phyloP scores from a whole-genome alignment of 73 alveolate genomes.

The Urostyla sp. region DNA sequence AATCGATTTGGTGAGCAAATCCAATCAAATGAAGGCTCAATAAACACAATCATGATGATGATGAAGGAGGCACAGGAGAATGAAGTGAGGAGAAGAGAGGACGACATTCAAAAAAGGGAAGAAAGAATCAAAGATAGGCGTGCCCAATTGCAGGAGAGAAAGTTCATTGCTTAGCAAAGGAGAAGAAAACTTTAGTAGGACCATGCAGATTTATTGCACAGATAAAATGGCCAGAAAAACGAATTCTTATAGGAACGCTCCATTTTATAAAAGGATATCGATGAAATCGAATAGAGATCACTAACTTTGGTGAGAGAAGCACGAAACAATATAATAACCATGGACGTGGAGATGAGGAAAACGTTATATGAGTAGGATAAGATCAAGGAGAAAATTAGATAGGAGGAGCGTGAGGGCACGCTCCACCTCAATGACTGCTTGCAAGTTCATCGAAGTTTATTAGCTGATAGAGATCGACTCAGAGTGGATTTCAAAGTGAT shows the following conservation, averaged over 20 bases:
- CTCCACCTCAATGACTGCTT: neutral
- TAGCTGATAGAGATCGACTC: conserved; percentile 7
- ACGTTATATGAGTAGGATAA: conserved; percentile 16
- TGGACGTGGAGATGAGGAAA: conserved; percentile 33
- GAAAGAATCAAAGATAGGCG: neutral
- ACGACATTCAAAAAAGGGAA: neutral
- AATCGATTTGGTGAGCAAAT: conserved; percentile 26
- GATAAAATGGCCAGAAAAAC: neutral
- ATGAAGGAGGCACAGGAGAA: conserved; percentile 6
- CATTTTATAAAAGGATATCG: conserved; percentile 2
- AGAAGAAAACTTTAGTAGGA: conserved; percentile 9
- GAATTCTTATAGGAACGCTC: conserved; percentile 5
- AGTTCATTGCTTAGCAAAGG: neutral
- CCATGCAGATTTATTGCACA: conserved; percentile 12
- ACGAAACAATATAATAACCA: neutral
- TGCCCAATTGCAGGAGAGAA: neutral
- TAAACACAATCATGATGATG: neutral
- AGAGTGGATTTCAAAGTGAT: neutral
- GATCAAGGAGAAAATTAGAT: neutral
- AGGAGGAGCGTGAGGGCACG: neutral
- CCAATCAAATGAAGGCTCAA: conserved; percentile 1
- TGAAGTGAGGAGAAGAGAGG: conserved; percentile 49
- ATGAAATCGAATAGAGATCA: conserved; percentile 29
- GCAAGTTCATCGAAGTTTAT: neutral
- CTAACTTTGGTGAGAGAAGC: neutral